These are phyloP conservation scores for Trypanosoma conorhini DNA, from an alignment of 208 protist species.

Conservation along the genomic window DNA sequence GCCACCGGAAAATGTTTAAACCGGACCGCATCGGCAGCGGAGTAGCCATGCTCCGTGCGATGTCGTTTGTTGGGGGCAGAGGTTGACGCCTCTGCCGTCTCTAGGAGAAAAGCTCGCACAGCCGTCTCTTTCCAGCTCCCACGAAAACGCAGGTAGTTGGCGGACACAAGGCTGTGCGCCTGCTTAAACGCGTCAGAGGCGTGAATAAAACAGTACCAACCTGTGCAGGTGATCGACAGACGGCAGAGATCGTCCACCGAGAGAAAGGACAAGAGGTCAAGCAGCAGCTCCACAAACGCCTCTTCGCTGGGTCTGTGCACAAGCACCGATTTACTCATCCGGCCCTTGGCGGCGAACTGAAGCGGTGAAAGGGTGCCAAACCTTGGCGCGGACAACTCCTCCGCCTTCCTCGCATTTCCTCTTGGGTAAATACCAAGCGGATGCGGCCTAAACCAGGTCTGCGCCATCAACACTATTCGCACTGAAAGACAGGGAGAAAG, in stretches of 20 bases:
- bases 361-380: constrained; percentile 74
- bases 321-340: constrained; percentile 31
- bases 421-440: constrained; percentile 82
- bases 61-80: constrained; percentile 25
- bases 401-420: constrained; percentile 55
- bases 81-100: background rate
- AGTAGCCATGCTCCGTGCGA: background rate
- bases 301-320: constrained; percentile 52
- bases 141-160: constrained; percentile 54
- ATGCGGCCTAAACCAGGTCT: constrained; percentile 79
- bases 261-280: constrained; percentile 68
- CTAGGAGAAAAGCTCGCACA: constrained; percentile 53
- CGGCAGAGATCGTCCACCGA: constrained; percentile 65
- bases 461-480: constrained; percentile 25
- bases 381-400: constrained; percentile 47
- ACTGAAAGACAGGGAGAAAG: constrained; percentile 13
- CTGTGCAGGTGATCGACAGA: constrained; percentile 72
- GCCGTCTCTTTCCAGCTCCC: constrained; percentile 82
- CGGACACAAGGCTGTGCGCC: constrained; percentile 60
- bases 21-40: background rate
- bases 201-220: constrained; percentile 82
- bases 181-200: constrained; percentile 82
- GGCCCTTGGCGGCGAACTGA: constrained; percentile 38
- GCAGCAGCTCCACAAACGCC: constrained; percentile 68
- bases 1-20: constrained; percentile 51